Base-by-base conservation (phyloP, 208 protist species). In the Acanthamoeba lenticulata region DNA sequence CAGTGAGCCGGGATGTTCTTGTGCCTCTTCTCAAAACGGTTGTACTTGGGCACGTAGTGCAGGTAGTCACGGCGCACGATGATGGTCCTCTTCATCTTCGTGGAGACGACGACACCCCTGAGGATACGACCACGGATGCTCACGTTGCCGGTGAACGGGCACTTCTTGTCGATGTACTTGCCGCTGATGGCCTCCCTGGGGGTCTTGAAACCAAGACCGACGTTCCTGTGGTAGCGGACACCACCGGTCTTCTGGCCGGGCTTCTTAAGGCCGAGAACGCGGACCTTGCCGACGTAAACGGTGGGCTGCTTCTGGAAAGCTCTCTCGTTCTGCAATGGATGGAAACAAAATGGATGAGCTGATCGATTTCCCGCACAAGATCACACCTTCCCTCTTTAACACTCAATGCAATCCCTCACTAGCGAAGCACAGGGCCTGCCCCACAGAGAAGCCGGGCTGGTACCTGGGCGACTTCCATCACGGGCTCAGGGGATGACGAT, bases 101-200 rank as follows among this genome's bases (percentile, higher is more conserved):
- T 99, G 89, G 98, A 99, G 95, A 99, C 97, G 72, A 99, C 99
- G 93, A 99, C 96, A 95, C 99, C 99, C 90, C 97, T 98, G 47
- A 99, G 96, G 95, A 99, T 99, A 95, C 99, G 98, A 95, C 99
- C 99, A 96, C 99, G 99, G 97, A 99, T 99, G 94, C 98, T 98
- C 88, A 99, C 99, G 95, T 99, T 98, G 95, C 99, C 99, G 94
- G 99, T 99, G 98, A 99, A 99, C 89, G 99, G 99, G 98, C 99
- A 99, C 98, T 99, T 99, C 97, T 99, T 99, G 98, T 99, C 99
- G 96, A 99, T 98, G 98, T 99, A 99, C 86, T 97, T 99, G 69
- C 99, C 99, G 89, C 99, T 98, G 94, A 99, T 98, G 89, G 99
- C 99, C 81, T 98, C 98, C 94, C 98, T 98, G 94, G 99, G 99